Evolutionary conservation across 2,329 filamentous ascomycete genomes (phyloP).

Genomic region (Exserohilum rostratum): DNA sequence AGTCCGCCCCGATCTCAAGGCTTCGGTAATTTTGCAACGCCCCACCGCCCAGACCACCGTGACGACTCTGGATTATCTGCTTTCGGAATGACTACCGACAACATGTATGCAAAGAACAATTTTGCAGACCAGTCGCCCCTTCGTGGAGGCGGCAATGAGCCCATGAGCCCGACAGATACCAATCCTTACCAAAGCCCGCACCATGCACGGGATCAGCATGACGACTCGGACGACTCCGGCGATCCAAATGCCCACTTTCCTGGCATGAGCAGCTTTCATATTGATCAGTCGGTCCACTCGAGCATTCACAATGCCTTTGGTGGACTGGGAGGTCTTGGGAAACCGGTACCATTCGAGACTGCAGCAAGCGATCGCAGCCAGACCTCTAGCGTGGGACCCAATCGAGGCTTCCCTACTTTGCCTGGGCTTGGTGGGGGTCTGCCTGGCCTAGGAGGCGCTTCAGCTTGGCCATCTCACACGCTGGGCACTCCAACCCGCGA

Average conservation of each 20-base stretch:
- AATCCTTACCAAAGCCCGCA: slow-evolving; percentile 95
- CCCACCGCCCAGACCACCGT: slow-evolving; percentile 57
- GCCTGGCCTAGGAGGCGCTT: slow-evolving; percentile 62
- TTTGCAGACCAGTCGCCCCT: slow-evolving; percentile 62
- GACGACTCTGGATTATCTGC: slow-evolving; percentile 65
- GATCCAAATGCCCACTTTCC: slow-evolving; percentile 59
- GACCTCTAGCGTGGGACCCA: slow-evolving; percentile 82
- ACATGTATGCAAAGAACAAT: slow-evolving; percentile 63
- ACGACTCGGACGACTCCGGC: slow-evolving; percentile 62
- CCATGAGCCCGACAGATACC: slow-evolving; percentile 89
- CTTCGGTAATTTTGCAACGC: slow-evolving; percentile 51
- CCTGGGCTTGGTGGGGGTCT: slow-evolving; percentile 66
- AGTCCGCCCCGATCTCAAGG: slow-evolving; percentile 59
- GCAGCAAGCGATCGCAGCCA: slow-evolving; percentile 89
- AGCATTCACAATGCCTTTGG: slow-evolving; percentile 59
- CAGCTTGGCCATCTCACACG: slow-evolving; percentile 67
- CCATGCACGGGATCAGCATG: slow-evolving; percentile 71
- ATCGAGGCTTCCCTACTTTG: slow-evolving; percentile 70
- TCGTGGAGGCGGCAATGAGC: slow-evolving; percentile 63
- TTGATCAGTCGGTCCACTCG: slow-evolving; percentile 51
- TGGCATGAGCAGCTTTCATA: slow-evolving; percentile 61
- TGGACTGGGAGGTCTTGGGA: slow-evolving; percentile 60
- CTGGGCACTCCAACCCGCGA: slow-evolving; percentile 76
- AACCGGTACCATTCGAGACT: slow-evolving; percentile 53
- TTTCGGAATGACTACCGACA: slow-evolving; percentile 65